A percentile compares a stretch with the other conserved stretches of the same genome.
Evolutionary conservation across 371 early-diverging fungal genomes (phyloP).

Genomic region (Syncephalastrum contaminatum): DNA sequence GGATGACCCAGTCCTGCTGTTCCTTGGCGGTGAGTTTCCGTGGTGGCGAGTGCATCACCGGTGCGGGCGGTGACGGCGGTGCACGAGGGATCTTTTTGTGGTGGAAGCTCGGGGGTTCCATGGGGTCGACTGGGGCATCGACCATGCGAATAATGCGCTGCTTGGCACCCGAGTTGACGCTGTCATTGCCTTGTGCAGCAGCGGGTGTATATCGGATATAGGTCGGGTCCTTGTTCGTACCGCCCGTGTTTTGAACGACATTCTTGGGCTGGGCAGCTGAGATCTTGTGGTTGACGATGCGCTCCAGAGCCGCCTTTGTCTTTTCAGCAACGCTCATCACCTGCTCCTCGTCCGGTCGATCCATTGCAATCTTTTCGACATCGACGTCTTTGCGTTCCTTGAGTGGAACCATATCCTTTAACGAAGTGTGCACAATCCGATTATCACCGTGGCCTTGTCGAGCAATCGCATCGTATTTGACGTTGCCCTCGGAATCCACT

Average conservation of each 20-base stretch:
- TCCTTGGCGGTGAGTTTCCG: conserved; percentile 93
- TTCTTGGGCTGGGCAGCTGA: conserved; percentile 70
- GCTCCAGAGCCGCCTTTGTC: conserved; percentile 86
- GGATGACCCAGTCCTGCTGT: conserved; percentile 94
- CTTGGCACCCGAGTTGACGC: conserved; percentile 65
- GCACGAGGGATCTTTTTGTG: conserved; percentile 89
- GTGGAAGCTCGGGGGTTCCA: conserved; percentile 93
- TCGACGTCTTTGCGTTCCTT: conserved; percentile 74
- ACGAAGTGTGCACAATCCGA: conserved; percentile 79
- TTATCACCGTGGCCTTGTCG: conserved; percentile 73
- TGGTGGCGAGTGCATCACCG: conserved; percentile 97
- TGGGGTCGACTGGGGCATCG: conserved; percentile 93
- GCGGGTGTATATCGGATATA: conserved; percentile 92
- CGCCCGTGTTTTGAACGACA: conserved; percentile 42
- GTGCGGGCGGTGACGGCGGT: conserved; percentile 93
- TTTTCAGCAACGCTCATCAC: conserved; percentile 84
- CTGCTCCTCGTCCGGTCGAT: conserved; percentile 78
- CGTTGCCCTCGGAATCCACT: conserved; percentile 87
- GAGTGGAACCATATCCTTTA: conserved; percentile 81
- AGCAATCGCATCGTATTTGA: conserved; percentile 89
- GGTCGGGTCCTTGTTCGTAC: conserved; percentile 68
- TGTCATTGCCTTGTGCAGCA: conserved; percentile 54
- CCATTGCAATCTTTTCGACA: conserved; percentile 65
- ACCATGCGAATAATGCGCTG: conserved; percentile 92
- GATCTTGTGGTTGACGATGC: conserved; percentile 80